Conservation (phyloP, 1,284 basidiomycete genomes). For the Caloboletus inedulis region DNA sequence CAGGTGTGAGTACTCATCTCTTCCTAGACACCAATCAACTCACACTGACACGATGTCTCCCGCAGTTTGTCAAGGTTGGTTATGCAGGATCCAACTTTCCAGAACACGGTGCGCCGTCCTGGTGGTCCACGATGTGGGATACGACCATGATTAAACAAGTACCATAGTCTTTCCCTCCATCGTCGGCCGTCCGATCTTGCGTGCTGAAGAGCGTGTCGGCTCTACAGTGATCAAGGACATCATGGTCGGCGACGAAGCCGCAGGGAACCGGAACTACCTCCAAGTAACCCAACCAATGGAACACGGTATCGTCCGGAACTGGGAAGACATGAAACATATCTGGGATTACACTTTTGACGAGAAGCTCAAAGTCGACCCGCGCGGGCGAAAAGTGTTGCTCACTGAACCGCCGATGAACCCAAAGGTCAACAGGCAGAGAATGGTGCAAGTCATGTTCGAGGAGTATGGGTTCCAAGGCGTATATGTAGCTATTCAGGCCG, state of each 20-base stretch:
- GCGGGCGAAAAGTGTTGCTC: constrained; percentile 87
- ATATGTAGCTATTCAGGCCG: constrained; percentile 98
- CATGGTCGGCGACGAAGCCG: constrained; percentile 97
- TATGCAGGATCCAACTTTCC: constrained; percentile 99
- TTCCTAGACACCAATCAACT: constrained; percentile 6
- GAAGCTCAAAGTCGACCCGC: constrained; percentile 88
- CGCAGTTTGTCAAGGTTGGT: constrained; percentile 96
- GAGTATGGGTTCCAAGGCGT: constrained; percentile 96
- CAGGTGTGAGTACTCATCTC: constrained; percentile 68
- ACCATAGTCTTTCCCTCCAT: constrained; percentile 89
- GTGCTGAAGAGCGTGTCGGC: constrained; percentile 93
- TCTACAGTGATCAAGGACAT: constrained; percentile 88
- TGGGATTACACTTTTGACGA: constrained; percentile 99
- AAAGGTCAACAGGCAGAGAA: constrained; percentile 86
- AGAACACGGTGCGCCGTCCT: constrained; percentile 72
- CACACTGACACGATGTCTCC: constrained; percentile 1
- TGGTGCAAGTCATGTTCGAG: constrained; percentile 99
- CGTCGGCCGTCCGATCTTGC: constrained; percentile 93
- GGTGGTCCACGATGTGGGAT: background rate
- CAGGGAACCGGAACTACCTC: constrained; percentile 90
- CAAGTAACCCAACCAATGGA: constrained; percentile 99
- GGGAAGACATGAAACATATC: constrained; percentile 97
- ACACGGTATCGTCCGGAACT: constrained; percentile 98
- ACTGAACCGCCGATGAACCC: constrained; percentile 99
- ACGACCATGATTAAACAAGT: constrained; percentile 1